Percentiles rank a stretch among this genome's conserved stretches.
These are phyloP conservation scores for Nelumbo lutea DNA, from an alignment of 164 flowering plant genomes.

Conservation along the genomic window DNA sequence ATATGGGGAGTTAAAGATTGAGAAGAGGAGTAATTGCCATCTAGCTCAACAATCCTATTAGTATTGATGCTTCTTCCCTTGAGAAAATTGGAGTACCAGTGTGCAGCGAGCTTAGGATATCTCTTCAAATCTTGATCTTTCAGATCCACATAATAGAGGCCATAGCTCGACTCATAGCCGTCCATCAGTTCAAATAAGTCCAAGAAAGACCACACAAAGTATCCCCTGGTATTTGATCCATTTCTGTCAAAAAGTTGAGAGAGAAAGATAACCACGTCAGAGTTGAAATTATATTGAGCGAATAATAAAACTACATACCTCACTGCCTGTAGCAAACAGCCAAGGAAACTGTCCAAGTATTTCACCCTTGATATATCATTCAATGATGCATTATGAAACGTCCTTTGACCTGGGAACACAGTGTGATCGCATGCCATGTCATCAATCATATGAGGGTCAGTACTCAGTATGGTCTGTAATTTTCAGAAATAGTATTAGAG, in stretches of 20 bases:
- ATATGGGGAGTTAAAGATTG: too few species aligned
- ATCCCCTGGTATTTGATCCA: conserved; percentile 11
- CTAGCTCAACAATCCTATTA: background rate
- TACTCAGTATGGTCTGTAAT: background rate
- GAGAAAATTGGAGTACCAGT: conserved; percentile 12
- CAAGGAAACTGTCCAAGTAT: conserved; percentile 24
- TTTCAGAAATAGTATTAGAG: too few species aligned
- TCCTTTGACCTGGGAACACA: conserved; percentile 19
- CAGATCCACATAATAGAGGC: conserved; percentile 9
- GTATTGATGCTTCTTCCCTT: background rate
- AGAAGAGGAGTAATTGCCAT: too few species aligned
- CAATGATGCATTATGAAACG: conserved; percentile 15
- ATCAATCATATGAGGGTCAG: background rate
- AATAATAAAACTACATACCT: background rate
- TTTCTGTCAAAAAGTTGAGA: conserved; percentile 1
- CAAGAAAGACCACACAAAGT: conserved; percentile 13
- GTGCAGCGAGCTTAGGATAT: conserved; percentile 8
- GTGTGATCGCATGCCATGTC: background rate
- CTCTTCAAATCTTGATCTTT: background rate
- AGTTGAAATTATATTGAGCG: too few species aligned
- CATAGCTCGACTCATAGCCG: conserved; percentile 5
- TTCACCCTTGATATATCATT: conserved; percentile 31
- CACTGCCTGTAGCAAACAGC: conserved; percentile 18
- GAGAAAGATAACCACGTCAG: too few species aligned
- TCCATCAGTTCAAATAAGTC: conserved; percentile 7